Evolutionary conservation across 768 basidiomycete genomes (phyloP), one percentile per base, ranked within the genome.

Genomic region (Lentinus tigrinus): DNA sequence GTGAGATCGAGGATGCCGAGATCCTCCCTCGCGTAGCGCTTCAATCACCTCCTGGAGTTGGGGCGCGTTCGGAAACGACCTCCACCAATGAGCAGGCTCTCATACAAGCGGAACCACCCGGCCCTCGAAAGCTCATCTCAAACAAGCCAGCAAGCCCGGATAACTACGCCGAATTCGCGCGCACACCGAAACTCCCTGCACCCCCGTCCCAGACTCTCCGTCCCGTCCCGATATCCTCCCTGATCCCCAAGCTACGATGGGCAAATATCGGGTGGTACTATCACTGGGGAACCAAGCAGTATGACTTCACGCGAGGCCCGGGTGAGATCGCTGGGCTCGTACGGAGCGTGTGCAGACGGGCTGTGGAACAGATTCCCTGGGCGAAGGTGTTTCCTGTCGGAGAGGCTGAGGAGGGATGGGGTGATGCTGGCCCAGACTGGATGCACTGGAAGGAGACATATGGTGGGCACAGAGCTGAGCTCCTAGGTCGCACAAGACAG

Each of bases 231-330:
- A 74, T 83, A 2, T 82, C 82, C 0, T 73, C 80, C 26, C 80
- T 98, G 14, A 65, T 95, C 16, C 78, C 77, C 5, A 95, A 91
- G 69, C 70, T 99, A 47, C 82, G 96, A 47, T 99, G 96, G 96
- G 89, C 93, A 1, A 98, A 96, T 66, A 89, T 99, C 48, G 96
- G 96, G 10, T 91, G 91, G 85, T 91, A 83, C 52, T 99, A 99
- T 72, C 93, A 98, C 75, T 98, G 96, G 96, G 91, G 92, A 3
- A 91, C 85, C 27, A 99, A 98, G 67, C 87, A 91, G 57, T 99
- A 99, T 68, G 93, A 97, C 67, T 95, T 97, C 63, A 81, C 84
- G 1, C 85, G 80, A 52, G 83, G 84, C 2, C 84, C 82, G 56
- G 87, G 83, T 0, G 76, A 77, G 0, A 84, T 98, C 44, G 83